Base-by-base conservation (phyloP, 352 stramenopile genomes). In the Aphanomyces euteiches region DNA sequence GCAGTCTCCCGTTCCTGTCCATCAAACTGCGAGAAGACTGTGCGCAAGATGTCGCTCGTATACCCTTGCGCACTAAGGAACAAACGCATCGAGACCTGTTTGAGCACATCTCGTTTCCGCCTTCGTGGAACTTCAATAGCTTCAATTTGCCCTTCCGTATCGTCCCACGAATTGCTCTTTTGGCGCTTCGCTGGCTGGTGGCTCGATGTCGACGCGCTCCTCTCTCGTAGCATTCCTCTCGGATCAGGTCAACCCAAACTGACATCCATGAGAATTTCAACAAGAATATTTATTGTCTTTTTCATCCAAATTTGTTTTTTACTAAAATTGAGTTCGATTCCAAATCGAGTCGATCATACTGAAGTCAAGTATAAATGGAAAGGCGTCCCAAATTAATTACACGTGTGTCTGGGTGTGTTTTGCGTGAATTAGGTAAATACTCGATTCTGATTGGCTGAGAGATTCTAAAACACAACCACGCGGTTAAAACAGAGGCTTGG, bases 61-160 rank as follows among this genome's bases (percentile, higher is more conserved):
- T 91, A 84, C 68, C 88, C 73, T 57, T 80, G 76, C 19, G 78
- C 82, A 65, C 89, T 92, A 36, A 90, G 72, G 73, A 90, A 90
- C 37, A 93, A 72, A 2, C 84, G 80, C 79, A 93, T 82, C 47
- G 84, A 91, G 59, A 92, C 79, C 66, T 92, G 84, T 40, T 83
- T 83, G 64, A 92, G 69, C n/a, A 90, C 75, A 57, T 90, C 80
- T 48, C 84, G 83, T 69, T 90, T 88, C 38, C 76, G 80, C 41
- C 74, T 76, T 3, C 72, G 75, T 66, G 72, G 63, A 28, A 70
- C 64, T 43, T 70, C 64, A 47, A 70, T 70, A 6, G 28, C 12
- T n/a, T 70, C 54, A 45, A 48, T 19, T 28, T 28, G 28, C 6
- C 10, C 37, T 38, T 28, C 40, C 13, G n/a, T 50, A n/a, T 70